These are phyloP conservation scores for Lentinus polychrous DNA, from an alignment of 1,284 basidiomycete genomes.

Conservation along the genomic window DNA sequence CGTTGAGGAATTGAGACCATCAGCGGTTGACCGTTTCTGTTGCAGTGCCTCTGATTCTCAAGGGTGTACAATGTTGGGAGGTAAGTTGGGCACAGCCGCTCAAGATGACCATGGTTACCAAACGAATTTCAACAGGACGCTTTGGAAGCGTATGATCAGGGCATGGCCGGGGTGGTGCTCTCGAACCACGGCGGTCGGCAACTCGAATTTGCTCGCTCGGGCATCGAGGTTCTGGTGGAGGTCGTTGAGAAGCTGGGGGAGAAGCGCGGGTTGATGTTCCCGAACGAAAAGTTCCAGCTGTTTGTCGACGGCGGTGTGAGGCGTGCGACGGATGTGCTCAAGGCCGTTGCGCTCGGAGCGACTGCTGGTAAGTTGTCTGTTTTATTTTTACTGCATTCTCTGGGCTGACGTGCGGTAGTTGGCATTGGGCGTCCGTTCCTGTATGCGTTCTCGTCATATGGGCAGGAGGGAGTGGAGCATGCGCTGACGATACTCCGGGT, in stretches of 20 bases:
- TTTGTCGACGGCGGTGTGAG: constrained; percentile 93
- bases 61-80: constrained; percentile 93
- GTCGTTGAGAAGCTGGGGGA: constrained; percentile 74
- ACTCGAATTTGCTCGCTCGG: constrained; percentile 87
- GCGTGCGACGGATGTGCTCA: constrained; percentile 85
- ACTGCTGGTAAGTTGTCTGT: constrained; percentile 57
- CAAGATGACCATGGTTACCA: not conserved
- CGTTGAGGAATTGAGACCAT: not conserved
- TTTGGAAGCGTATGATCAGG: constrained; percentile 79
- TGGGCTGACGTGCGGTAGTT: constrained; percentile 6
- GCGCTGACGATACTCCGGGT: constrained; percentile 73
- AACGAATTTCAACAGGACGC: constrained; percentile 52
- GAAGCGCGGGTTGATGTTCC: constrained; percentile 52
- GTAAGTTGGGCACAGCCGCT: constrained; percentile 25
- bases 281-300: constrained; percentile 73
- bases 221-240: constrained; percentile 84
- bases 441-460: constrained; percentile 85
- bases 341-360: constrained; percentile 88
- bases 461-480: constrained; percentile 71
- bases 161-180: constrained; percentile 79
- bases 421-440: constrained; percentile 78
- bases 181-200: constrained; percentile 93
- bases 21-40: not conserved
- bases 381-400: not conserved
- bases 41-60: constrained; percentile 87